A percentile compares a stretch with the other conserved stretches of the same genome.
phyloP scores from a whole-genome alignment of 129 eudicot species.

The Tagetes erecta region DNA sequence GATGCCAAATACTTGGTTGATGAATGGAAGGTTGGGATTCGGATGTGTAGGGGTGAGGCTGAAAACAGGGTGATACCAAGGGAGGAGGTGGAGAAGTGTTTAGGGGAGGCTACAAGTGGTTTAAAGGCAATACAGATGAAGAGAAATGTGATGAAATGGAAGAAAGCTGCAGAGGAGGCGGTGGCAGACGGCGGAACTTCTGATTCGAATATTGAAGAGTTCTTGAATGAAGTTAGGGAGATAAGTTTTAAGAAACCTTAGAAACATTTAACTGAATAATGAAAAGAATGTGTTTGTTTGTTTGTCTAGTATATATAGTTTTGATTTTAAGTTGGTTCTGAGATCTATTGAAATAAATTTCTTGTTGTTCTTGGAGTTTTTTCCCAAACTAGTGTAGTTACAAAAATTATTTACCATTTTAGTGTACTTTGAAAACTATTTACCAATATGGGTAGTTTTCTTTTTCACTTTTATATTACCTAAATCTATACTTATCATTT shows the following conservation, averaged over 20 bases:
- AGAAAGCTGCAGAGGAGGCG: conserved; percentile 58
- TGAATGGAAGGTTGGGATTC: conserved; percentile 57
- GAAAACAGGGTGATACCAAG: conserved; percentile 47
- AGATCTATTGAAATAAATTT: no score
- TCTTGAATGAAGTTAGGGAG: conserved; percentile 49
- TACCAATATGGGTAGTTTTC: no score
- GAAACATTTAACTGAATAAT: no score
- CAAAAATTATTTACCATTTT: no score
- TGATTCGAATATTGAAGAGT: conserved; percentile 47
- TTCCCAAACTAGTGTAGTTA: no score
- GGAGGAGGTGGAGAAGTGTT: conserved; percentile 54
- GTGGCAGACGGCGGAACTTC: conserved; percentile 78
- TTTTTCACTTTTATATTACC: no score
- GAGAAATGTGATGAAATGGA: conserved; percentile 63
- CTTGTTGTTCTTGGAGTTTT: no score
- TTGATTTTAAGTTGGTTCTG: no score
- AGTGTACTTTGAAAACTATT: no score
- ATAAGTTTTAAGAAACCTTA: neutral
- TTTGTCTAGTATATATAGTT: no score
- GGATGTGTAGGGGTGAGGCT: conserved; percentile 70
- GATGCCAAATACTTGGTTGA: conserved; percentile 75
- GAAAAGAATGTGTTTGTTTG: no score
- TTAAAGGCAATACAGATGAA: conserved; percentile 47
- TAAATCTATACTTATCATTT: no score
- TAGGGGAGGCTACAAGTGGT: conserved; percentile 46